Percentiles rank a stretch among this genome's conserved stretches.
Conservation (phyloP, 179 eudicot genomes). For the Corrigiola litoralis region DNA sequence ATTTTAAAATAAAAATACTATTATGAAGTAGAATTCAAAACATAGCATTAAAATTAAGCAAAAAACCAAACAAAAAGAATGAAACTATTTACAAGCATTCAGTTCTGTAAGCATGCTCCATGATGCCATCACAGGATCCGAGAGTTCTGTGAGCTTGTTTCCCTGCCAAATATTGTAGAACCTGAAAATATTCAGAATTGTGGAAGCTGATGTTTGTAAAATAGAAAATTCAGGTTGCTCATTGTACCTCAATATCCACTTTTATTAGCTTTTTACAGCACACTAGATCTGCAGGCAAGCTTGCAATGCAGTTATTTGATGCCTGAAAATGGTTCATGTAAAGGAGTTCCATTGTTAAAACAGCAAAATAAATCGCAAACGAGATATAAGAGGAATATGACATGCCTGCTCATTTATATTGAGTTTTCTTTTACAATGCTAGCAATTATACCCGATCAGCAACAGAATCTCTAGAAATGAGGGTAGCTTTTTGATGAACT, state of each 20-base stretch:
- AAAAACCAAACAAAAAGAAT: neutral
- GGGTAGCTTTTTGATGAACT: too few species aligned
- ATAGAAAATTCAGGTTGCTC: neutral
- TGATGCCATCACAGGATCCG: constrained; percentile 61
- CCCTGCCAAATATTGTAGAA: constrained; percentile 50
- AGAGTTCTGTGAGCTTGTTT: constrained; percentile 60
- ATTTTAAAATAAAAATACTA: constrained; percentile 1
- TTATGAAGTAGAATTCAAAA: neutral
- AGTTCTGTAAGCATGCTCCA: constrained; percentile 83
- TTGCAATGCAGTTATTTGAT: constrained; percentile 70
- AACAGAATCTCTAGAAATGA: too few species aligned
- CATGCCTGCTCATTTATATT: neutral
- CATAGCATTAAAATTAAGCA: neutral
- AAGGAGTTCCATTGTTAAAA: neutral
- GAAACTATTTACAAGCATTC: constrained; percentile 63
- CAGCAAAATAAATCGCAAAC: neutral
- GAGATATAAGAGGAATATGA: neutral
- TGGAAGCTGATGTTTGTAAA: neutral
- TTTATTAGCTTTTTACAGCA: constrained; percentile 63
- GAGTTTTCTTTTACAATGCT: neutral
- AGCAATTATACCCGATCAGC: neutral
- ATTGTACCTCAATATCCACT: constrained; percentile 78
- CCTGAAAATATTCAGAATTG: neutral
- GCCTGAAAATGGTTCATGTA: constrained; percentile 38
- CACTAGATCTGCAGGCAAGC: constrained; percentile 73